Conservation (phyloP, 2,329 filamentous ascomycete species). For the Claviceps capensis region DNA sequence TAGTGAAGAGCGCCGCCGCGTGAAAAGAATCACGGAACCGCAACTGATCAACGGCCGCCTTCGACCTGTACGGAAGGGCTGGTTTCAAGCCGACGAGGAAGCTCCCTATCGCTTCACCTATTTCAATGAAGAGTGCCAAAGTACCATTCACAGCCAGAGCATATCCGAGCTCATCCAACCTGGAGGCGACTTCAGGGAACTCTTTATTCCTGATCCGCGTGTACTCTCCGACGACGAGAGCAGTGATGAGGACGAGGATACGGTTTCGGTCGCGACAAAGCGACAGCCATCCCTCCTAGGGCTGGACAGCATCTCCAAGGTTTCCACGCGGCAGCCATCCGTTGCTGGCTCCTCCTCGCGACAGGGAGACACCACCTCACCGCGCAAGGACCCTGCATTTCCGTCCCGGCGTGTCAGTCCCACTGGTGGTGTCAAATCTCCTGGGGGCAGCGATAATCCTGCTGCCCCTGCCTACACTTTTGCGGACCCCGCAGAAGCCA, state of each 20-base stretch:
- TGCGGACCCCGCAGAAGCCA: conserved; percentile 12
- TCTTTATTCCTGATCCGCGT: conserved; percentile 81
- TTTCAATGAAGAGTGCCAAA: conserved; percentile 94
- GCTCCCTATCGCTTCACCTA: conserved; percentile 93
- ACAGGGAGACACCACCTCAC: conserved; percentile 15
- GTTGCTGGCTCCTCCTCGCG: conserved; percentile 17
- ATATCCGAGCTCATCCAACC: conserved; percentile 87
- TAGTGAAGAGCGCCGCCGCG: conserved; percentile 65
- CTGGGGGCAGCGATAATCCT: conserved; percentile 13
- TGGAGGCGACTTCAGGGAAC: conserved; percentile 68
- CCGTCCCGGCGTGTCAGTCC: conserved; percentile 36
- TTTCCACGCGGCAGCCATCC: conserved; percentile 33
- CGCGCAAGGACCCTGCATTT: conserved; percentile 16
- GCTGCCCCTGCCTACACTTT: neutral
- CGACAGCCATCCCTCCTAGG: conserved; percentile 12
- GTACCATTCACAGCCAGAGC: conserved; percentile 89
- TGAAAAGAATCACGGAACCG: conserved; percentile 88
- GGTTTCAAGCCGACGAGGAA: conserved; percentile 82
- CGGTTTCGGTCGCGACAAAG: conserved; percentile 13
- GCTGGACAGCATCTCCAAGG: conserved; percentile 27
- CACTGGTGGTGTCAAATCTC: conserved; percentile 23
- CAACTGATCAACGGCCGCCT: conserved; percentile 82
- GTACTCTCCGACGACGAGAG: conserved; percentile 61
- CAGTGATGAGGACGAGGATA: conserved; percentile 39
- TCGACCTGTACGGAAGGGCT: conserved; percentile 63